A percentile compares a stretch with the other conserved stretches of the same genome.
Evolutionary conservation across 805 yeast genomes (phyloP).

Genomic region (Wickerhamomyces sydowiorum): DNA sequence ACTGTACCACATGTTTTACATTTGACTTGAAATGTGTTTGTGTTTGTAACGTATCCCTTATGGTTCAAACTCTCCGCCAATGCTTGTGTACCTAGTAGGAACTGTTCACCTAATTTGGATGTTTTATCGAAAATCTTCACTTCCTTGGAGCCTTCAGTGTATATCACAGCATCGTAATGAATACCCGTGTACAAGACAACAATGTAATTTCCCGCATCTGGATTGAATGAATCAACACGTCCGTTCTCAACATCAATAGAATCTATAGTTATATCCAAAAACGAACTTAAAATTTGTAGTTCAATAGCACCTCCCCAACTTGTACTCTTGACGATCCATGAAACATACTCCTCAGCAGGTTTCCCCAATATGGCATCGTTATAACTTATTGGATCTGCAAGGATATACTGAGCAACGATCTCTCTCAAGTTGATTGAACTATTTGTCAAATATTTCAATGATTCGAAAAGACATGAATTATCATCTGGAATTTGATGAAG

Average conservation of each 20-base stretch:
- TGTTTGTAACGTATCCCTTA: conserved; percentile 59
- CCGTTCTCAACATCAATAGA: conserved; percentile 64
- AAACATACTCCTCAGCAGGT: conserved; percentile 40
- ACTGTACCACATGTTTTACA: conserved; percentile 50
- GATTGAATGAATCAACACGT: conserved; percentile 46
- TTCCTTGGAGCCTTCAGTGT: conserved; percentile 29
- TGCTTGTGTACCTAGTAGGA: conserved; percentile 31
- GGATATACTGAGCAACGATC: conserved; percentile 43
- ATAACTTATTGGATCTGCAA: conserved; percentile 37
- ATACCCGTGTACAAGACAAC: conserved; percentile 61
- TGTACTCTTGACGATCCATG: conserved; percentile 54
- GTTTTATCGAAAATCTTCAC: conserved; percentile 35
- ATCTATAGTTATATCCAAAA: conserved; percentile 44
- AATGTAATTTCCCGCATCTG: conserved; percentile 34
- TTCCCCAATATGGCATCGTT: conserved; percentile 53
- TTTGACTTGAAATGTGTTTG: conserved; percentile 48
- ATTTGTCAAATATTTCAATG: conserved; percentile 39
- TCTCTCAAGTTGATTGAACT: not conserved
- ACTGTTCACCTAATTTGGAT: conserved; percentile 24
- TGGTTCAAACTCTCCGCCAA: conserved; percentile 41
- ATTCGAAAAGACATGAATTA: conserved; percentile 70
- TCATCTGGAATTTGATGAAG: conserved; percentile 67
- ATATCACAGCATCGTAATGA: conserved; percentile 64
- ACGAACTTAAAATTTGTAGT: conserved; percentile 51
- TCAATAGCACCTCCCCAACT: conserved; percentile 89